These are phyloP conservation scores for Nelumbo lutea DNA, from an alignment of 164 flowering plant species.

Conservation along the genomic window DNA sequence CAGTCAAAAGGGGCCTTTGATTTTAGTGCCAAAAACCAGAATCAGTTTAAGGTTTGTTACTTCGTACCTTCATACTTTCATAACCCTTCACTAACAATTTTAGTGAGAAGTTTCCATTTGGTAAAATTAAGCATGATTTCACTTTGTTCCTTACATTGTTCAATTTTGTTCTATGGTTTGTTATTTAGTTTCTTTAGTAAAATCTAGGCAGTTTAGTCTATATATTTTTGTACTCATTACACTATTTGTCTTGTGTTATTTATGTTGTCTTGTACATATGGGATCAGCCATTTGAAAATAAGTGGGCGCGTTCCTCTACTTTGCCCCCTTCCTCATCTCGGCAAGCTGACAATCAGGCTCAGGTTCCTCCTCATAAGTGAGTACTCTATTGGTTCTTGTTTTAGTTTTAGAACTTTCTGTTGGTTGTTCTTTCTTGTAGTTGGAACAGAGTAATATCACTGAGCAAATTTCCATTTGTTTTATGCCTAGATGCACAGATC, in stretches of 20 bases:
- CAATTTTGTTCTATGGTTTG: background rate
- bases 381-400: slow-evolving; percentile 15
- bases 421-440: background rate
- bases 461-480: slow-evolving; percentile 13
- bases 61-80: background rate
- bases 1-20: slow-evolving; percentile 31
- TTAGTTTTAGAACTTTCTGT: background rate
- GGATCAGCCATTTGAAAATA: slow-evolving; percentile 73
- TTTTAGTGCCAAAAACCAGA: slow-evolving; percentile 34
- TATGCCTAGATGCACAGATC: slow-evolving; percentile 63
- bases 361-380: slow-evolving; percentile 49
- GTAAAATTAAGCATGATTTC: background rate
- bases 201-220: background rate
- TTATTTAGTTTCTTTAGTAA: background rate
- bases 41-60: slow-evolving; percentile 41
- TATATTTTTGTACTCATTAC: background rate
- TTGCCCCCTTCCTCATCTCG: slow-evolving; percentile 25
- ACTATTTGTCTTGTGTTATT: background rate
- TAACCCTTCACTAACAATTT: background rate
- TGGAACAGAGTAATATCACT: background rate
- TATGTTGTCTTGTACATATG: slow-evolving; percentile 3
- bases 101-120: background rate
- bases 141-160: background rate
- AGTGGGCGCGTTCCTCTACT: slow-evolving; percentile 58
- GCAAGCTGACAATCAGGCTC: slow-evolving; percentile 41